These are phyloP conservation scores for Rhododendron mucronatum DNA, from an alignment of 148 eudicot genomes.

Conservation along the genomic window DNA sequence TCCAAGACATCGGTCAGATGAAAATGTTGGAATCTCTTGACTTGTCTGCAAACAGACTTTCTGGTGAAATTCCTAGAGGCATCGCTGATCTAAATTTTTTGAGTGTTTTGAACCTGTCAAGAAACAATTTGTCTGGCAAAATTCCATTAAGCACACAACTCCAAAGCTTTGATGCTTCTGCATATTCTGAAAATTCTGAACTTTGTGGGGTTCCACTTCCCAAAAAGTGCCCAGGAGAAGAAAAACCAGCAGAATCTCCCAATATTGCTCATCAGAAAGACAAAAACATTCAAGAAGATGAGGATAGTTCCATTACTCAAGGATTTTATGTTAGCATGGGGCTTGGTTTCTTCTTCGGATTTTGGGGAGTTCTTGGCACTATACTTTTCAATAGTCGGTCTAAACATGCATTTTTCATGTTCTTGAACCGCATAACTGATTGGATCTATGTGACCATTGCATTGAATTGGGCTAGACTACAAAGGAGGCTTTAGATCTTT, in stretches of 20 bases:
- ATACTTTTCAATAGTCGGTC: neutral
- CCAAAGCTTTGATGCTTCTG: neutral
- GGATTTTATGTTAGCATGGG: constrained; percentile 8
- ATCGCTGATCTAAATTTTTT: neutral
- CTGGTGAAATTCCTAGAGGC: neutral
- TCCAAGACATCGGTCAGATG: no score
- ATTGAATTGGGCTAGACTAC: neutral
- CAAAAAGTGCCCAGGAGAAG: constrained; percentile 1
- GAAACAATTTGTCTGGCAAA: neutral
- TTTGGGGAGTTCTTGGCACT: constrained; percentile 6
- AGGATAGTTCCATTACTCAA: neutral
- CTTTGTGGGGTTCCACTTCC: neutral
- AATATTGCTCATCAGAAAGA: neutral
- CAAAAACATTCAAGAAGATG: neutral
- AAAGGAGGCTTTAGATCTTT: neutral
- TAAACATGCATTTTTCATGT: neutral
- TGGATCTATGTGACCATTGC: neutral
- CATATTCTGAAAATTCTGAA: neutral
- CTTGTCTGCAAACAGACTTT: neutral
- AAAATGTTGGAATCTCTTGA: no score
- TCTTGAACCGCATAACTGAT: neutral
- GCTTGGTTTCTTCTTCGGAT: constrained; percentile 10
- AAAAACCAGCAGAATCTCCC: neutral
- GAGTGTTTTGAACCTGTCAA: neutral
- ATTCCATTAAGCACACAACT: neutral